phyloP scores from a whole-genome alignment of 352 stramenopile species.

The Globisporangium parvum region DNA sequence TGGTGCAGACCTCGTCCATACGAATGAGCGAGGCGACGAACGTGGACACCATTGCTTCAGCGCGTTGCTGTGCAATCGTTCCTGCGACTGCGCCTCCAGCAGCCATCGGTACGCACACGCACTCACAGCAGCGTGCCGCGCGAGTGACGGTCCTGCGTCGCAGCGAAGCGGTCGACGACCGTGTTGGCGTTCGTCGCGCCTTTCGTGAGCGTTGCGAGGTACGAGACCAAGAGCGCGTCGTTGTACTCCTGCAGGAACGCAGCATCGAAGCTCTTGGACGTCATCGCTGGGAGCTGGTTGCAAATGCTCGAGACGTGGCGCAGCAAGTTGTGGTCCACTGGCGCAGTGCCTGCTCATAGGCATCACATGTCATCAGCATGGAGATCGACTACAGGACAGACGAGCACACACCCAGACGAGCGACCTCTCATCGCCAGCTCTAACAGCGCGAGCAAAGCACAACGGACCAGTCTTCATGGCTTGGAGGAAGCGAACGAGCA shows the following conservation, averaged over 20 bases:
- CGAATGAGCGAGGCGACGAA: no score
- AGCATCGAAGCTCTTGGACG: constrained; percentile 64
- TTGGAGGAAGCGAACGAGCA: constrained; percentile 67
- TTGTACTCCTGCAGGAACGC: constrained; percentile 82
- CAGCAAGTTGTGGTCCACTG: constrained; percentile 72
- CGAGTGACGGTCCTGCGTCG: constrained; percentile 64
- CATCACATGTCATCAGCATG: constrained; percentile 1
- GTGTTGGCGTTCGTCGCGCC: constrained; percentile 71
- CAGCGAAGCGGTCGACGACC: constrained; percentile 72
- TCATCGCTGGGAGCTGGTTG: constrained; percentile 77
- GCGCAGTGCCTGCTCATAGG: constrained; percentile 40
- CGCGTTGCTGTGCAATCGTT: no score
- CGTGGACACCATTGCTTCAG: no score
- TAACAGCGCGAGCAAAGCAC: not conserved
- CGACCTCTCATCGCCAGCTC: not conserved
- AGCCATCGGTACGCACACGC: not conserved
- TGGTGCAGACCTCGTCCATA: no score
- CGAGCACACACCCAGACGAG: no score
- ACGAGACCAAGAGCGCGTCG: constrained; percentile 74
- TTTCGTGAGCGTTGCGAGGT: constrained; percentile 82
- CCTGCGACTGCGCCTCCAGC: not conserved
- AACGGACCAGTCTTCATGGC: constrained; percentile 59
- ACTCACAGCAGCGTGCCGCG: constrained; percentile 45
- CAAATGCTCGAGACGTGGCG: constrained; percentile 84
- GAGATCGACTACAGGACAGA: not conserved